These are phyloP conservation scores for Citrus australasica DNA, from an alignment of 345 rosid genomes.

Conservation along the genomic window DNA sequence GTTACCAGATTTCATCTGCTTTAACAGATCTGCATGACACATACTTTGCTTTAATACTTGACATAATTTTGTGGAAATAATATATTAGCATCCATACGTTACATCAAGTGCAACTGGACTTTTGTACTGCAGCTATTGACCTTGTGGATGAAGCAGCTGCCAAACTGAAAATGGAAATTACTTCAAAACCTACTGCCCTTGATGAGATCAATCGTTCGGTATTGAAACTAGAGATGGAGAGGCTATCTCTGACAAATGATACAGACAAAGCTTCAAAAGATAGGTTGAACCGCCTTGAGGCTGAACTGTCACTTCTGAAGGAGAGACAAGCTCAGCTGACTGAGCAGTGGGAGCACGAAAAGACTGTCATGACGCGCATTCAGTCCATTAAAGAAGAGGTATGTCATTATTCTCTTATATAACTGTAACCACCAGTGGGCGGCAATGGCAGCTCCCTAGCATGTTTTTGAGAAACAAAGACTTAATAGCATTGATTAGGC, in stretches of 20 bases:
- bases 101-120: constrained; percentile 8
- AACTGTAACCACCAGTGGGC: neutral
- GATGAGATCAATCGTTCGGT: constrained; percentile 96
- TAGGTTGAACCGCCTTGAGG: constrained; percentile 79
- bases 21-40: neutral
- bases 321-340: constrained; percentile 82
- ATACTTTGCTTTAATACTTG: neutral
- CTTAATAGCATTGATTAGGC: neutral
- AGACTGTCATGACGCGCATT: constrained; percentile 89
- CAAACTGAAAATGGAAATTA: constrained; percentile 97
- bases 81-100: neutral
- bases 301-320: constrained; percentile 69
- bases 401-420: neutral
- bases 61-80: neutral
- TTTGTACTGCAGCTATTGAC: constrained; percentile 76
- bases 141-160: constrained; percentile 99
- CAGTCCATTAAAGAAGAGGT: constrained; percentile 98
- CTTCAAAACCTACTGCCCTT: constrained; percentile 96
- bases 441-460: neutral
- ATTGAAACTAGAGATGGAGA: constrained; percentile 96
- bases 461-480: neutral
- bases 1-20: neutral
- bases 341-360: constrained; percentile 98
- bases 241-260: constrained; percentile 87
- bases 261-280: constrained; percentile 94